Conservation (phyloP, 2,329 filamentous ascomycete genomes). For the Xylariaceae sp. region DNA sequence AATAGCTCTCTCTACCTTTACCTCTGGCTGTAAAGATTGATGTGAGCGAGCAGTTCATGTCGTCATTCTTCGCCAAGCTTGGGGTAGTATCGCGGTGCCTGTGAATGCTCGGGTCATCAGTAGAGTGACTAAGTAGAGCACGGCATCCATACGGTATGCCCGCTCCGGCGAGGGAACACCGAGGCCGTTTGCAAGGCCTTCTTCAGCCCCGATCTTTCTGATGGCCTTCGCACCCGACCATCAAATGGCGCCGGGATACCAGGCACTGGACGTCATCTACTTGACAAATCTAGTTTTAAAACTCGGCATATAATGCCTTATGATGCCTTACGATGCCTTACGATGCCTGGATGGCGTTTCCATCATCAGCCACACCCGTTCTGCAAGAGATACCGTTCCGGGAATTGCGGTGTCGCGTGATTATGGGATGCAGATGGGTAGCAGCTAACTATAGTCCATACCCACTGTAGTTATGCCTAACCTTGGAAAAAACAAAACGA, state of each 20-base stretch:
- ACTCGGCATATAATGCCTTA: not conserved
- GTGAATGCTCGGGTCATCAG: constrained; percentile 3
- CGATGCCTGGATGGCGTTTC: not conserved
- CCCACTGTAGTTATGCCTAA: too few species aligned
- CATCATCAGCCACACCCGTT: constrained; percentile 4
- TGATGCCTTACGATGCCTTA: too few species aligned
- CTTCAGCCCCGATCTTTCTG: not conserved
- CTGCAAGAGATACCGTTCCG: constrained; percentile 8
- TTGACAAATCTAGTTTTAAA: not conserved
- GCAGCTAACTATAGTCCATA: constrained; percentile 36
- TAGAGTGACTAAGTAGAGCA: not conserved
- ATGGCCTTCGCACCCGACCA: not conserved
- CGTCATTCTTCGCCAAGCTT: not conserved
- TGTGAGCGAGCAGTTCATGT: not conserved
- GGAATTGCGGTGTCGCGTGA: not conserved
- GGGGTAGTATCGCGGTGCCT: not conserved
- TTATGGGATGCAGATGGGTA: not conserved
- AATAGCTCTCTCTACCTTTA: not conserved
- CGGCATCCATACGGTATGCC: not conserved
- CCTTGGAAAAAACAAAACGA: constrained; percentile 10
- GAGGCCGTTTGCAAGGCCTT: not conserved
- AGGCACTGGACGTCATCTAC: constrained; percentile 24
- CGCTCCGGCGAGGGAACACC: not conserved
- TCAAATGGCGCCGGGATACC: constrained; percentile 37
- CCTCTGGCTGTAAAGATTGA: not conserved